phyloP scores from a whole-genome alignment of 768 basidiomycete genomes.

The Lentinula lateritia region DNA sequence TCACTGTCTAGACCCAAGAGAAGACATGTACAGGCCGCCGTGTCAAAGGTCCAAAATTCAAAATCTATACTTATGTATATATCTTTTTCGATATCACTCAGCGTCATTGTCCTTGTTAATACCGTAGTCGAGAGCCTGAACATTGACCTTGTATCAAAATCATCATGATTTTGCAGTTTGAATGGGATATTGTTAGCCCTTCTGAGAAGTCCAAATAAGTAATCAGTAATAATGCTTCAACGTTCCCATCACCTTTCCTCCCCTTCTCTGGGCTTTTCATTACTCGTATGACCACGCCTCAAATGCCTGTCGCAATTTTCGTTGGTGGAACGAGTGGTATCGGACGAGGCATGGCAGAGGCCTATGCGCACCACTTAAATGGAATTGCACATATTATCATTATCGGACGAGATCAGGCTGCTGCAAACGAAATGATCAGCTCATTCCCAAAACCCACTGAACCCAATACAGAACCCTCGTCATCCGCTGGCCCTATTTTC shows the following conservation, averaged over 20 bases:
- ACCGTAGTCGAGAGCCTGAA: too few species aligned
- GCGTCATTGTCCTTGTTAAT: too few species aligned
- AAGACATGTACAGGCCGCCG: too few species aligned
- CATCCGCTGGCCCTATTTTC: conserved; percentile 7
- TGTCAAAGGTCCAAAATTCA: too few species aligned
- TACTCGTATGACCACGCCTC: neutral
- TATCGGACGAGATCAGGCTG: conserved; percentile 28
- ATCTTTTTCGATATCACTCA: too few species aligned
- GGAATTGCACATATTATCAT: conserved; percentile 35
- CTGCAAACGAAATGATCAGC: conserved; percentile 27
- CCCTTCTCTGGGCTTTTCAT: neutral
- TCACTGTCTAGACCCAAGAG: too few species aligned
- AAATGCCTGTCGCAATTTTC: conserved; percentile 16
- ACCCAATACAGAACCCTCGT: neutral
- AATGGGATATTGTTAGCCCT: too few species aligned
- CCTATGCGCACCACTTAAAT: conserved; percentile 30
- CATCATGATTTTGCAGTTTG: too few species aligned
- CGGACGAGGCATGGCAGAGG: conserved; percentile 28
- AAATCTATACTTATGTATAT: too few species aligned
- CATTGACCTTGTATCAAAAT: too few species aligned
- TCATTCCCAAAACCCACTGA: conserved; percentile 18
- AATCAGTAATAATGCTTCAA: neutral
- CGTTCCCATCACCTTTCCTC: neutral
- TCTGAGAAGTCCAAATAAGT: too few species aligned
- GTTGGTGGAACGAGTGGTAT: conserved; percentile 22